Conservation (phyloP, 2,329 filamentous ascomycete genomes). For the Exserohilum turcica region DNA sequence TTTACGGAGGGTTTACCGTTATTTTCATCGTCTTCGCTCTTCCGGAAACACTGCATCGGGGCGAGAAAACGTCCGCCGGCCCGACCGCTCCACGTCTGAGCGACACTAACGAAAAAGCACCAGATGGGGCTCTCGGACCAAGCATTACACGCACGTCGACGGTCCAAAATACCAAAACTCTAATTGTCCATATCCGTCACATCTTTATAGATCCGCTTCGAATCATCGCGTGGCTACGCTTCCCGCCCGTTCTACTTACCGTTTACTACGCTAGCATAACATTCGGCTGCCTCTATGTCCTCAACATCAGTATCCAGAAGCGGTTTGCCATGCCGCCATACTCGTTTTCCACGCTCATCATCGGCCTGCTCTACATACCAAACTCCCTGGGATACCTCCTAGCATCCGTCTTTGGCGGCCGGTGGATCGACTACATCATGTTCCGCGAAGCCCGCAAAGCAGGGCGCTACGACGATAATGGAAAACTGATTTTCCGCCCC, state of each 20-base stretch:
- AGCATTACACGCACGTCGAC: conserved; percentile 45
- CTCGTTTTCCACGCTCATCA: conserved; percentile 42
- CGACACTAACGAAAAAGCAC: conserved; percentile 12
- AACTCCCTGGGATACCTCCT: conserved; percentile 45
- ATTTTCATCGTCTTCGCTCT: conserved; percentile 42
- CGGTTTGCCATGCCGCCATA: conserved; percentile 45
- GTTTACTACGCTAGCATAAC: conserved; percentile 50
- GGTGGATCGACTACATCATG: conserved; percentile 51
- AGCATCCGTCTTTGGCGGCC: conserved; percentile 44
- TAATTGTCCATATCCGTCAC: conserved; percentile 35
- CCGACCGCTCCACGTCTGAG: neutral
- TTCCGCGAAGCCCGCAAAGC: conserved; percentile 46
- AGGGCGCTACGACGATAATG: conserved; percentile 43
- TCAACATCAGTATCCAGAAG: conserved; percentile 48
- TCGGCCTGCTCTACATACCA: conserved; percentile 49
- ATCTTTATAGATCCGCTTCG: conserved; percentile 49
- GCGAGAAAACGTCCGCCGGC: conserved; percentile 12
- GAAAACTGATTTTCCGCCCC: conserved; percentile 43
- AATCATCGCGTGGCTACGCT: conserved; percentile 47
- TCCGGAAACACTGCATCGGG: conserved; percentile 40
- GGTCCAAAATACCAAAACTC: conserved; percentile 37
- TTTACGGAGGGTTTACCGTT: conserved; percentile 43
- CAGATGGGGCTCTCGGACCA: conserved; percentile 27
- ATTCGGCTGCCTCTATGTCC: conserved; percentile 47
- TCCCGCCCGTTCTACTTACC: conserved; percentile 45